These are phyloP conservation scores for Conringia planisiliqua DNA, from an alignment of 345 rosid species.

Conservation along the genomic window DNA sequence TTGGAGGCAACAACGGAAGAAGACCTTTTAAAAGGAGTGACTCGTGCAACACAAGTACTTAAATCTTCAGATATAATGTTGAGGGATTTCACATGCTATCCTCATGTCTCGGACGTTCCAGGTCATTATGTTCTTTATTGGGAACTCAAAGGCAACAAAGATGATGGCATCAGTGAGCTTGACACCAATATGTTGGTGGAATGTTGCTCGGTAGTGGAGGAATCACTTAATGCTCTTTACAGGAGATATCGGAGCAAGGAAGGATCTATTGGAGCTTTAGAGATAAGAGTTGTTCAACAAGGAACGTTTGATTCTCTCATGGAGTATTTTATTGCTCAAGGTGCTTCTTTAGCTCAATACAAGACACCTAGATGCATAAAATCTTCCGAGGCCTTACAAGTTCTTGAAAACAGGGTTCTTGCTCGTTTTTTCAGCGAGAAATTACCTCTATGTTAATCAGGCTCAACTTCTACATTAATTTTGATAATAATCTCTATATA, in stretches of 20 bases:
- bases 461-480: not conserved
- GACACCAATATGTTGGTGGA: slow-evolving; percentile 43
- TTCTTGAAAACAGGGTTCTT: not conserved
- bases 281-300: slow-evolving; percentile 57
- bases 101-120: slow-evolving; percentile 43
- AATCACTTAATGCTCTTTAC: slow-evolving; percentile 45
- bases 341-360: slow-evolving; percentile 66
- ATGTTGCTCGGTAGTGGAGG: slow-evolving; percentile 55
- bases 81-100: slow-evolving; percentile 52
- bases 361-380: slow-evolving; percentile 68
- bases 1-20: slow-evolving; percentile 68
- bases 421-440: not conserved
- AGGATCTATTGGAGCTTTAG: slow-evolving; percentile 48
- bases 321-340: slow-evolving; percentile 59
- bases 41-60: slow-evolving; percentile 39
- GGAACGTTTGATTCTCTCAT: slow-evolving; percentile 64
- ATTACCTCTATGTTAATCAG: not conserved
- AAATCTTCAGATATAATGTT: slow-evolving; percentile 50
- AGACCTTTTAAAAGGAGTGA: slow-evolving; percentile 53
- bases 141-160: slow-evolving; percentile 46
- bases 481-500: not conserved
- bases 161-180: slow-evolving; percentile 21
- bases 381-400: slow-evolving; percentile 34
- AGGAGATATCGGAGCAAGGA: slow-evolving; percentile 42
- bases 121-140: slow-evolving; percentile 67